Conservation (phyloP, 2,329 filamentous ascomycete species). For the Paecilomyces variotii region DNA sequence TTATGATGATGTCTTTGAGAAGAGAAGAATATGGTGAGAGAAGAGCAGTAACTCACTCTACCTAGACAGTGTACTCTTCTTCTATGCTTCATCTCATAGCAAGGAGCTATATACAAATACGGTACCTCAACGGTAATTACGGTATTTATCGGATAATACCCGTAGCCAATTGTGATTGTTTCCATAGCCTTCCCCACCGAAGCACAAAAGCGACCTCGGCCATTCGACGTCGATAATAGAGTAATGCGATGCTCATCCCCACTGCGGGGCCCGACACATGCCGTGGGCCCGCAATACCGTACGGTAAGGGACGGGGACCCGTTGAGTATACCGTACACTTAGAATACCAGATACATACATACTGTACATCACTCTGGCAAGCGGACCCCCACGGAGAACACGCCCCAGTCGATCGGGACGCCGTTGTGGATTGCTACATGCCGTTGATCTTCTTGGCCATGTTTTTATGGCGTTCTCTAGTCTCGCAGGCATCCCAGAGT, state of each 20-base stretch:
- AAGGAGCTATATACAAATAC: no score
- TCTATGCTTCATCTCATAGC: not conserved
- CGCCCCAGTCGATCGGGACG: not conserved
- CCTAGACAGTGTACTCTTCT: not conserved
- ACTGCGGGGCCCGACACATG: not conserved
- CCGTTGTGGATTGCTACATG: not conserved
- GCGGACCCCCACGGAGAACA: not conserved
- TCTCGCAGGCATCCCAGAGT: no score
- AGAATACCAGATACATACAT: not conserved
- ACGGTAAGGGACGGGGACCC: not conserved
- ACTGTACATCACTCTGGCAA: not conserved
- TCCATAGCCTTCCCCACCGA: not conserved
- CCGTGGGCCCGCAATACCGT: not conserved
- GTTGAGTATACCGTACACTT: not conserved
- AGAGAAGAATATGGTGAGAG: not conserved
- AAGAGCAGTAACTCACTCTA: not conserved
- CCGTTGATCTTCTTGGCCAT: no score
- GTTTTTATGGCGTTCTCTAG: no score
- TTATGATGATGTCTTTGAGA: not conserved
- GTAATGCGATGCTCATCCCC: not conserved
- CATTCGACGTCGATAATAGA: not conserved
- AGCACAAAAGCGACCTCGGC: not conserved
- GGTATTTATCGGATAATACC: not conserved
- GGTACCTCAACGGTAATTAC: not conserved
- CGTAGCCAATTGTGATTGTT: not conserved